Base-by-base conservation (phyloP, 139 green algal species). In the Tetradesmus obliquus region DNA sequence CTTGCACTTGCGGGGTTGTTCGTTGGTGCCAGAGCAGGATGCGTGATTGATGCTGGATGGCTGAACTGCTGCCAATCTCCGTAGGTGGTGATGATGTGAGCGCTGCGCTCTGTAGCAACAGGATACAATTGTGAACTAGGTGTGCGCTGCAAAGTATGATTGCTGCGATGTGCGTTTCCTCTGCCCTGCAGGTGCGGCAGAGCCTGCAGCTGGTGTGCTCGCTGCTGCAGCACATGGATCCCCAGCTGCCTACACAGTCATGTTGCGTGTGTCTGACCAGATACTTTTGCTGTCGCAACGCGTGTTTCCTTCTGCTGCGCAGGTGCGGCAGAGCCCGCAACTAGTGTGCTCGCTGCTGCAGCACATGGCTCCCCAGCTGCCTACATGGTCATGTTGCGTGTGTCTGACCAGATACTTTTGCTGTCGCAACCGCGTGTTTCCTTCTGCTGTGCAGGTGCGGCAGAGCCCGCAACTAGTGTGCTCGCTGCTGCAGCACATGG, bases 401-500 rank as follows among this genome's bases (percentile, higher is more conserved):
- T 45, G 32, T 45, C 32, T 45, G 32, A 45, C 32, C 32, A 45
- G 32, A 45, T 45, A 45, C 32, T 45, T 22, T 19, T 72, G 62
- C 10, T 72, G 62, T 45, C 32, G 32, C 32, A 45, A 45, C 32
- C 62, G 2, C 62, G 10, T 72, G 62, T 72, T 19, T 9, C 2
- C 4, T 72, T 51, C 5, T 81, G 17, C 32, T 45, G 19, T 51
- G 72, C 72, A 79, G 71, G 71, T 79, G 71, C 22, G 3, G 72
- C 72, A 13, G 9, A 45, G 72, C 22, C 22, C 72, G 20, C 62
- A 90, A 53, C 1, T 84, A 51, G 20, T 90, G 5, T 20, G n/a
- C 3, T 69, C 86, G 5, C 24, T 89, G 62, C 85, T 89, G 32
- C n/a, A 81, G n/a, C 55, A 81, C 84, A 62, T 81, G 2, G n/a